Base-by-base conservation (phyloP, 148 eudicot genomes). In the Fagopyrum tataricum region DNA sequence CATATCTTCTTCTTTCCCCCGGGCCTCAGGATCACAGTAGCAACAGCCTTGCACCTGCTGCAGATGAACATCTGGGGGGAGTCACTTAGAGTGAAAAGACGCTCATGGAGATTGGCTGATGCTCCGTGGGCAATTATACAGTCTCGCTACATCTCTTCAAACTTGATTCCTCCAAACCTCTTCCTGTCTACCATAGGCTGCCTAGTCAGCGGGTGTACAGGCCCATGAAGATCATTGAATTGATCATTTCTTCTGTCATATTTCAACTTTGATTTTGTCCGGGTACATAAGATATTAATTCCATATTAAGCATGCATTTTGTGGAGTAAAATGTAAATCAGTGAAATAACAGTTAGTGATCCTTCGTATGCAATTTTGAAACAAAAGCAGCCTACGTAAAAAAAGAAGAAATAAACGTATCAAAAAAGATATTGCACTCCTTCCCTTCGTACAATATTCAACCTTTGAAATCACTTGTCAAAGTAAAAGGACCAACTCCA, bases 41-140 rank as follows among this genome's bases (percentile, higher is more conserved):
- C 93, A 4, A 86, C 81, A 77, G 85, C 88, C 75, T 84, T 84
- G 86, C 98, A 94, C 47, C 73, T 82, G 4, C 82, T 74, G 75
- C 98, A 94, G 4, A 91, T 79, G 73, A 91, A 97, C 97, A 94
- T 94, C 79, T 91, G 93, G 0, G 97, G 85, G 8, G 85, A 85
- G 79, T 94, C 98, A 43, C 97, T 89, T 37, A 91, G 91, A 0
- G 97, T 91, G 83, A 94, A 94, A 43, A 94, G 97, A 2, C 98
- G 86, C 78, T 94, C 98, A 18, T 94, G 97, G 14, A 94, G 89
- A 76, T 94, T 94, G 15, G 93, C 87, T 21, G 98, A 82, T 8
- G 98, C 98, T 44, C 98, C 98, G 20, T 94, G 98, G 62, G 97
- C 98, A 4, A 94, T 94, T 2, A 94, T 90, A 64, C 98, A 94